Conservation (phyloP, 352 stramenopile genomes). For the Globisporangium perplexum region DNA sequence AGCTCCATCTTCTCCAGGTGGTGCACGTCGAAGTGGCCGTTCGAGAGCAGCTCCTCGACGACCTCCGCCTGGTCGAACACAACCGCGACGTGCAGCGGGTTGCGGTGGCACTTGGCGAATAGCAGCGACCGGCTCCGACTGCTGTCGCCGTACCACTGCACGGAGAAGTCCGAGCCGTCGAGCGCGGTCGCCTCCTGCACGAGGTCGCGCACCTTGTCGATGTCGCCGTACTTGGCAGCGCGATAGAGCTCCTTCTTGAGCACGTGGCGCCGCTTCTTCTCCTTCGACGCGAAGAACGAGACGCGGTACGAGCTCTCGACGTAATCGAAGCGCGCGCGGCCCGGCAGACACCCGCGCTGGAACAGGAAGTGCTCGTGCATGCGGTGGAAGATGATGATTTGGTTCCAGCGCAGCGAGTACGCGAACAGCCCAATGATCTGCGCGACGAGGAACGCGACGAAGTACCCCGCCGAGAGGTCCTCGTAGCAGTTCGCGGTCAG, state of each 20-base stretch:
- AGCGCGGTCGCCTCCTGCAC: constrained; percentile 46
- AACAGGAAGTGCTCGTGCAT: constrained; percentile 77
- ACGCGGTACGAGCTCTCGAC: constrained; percentile 43
- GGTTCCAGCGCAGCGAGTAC: constrained; percentile 66
- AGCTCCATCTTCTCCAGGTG: constrained; percentile 72
- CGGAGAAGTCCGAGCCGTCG: constrained; percentile 54
- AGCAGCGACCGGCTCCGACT: constrained; percentile 16
- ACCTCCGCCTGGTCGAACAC: constrained; percentile 65
- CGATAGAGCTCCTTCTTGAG: constrained; percentile 58
- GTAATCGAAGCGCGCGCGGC: constrained; percentile 59
- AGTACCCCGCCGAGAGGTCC: constrained; percentile 12
- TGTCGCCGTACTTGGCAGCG: constrained; percentile 55
- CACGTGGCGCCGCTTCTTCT: constrained; percentile 27
- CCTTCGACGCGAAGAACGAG: constrained; percentile 34
- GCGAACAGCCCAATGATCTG: constrained; percentile 43
- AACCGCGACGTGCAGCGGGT: constrained; percentile 71
- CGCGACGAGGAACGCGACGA: constrained; percentile 43
- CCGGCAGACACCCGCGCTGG: constrained; percentile 54
- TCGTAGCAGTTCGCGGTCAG: constrained; percentile 33
- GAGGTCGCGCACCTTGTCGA: constrained; percentile 38
- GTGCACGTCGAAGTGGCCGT: constrained; percentile 62
- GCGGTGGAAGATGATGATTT: constrained; percentile 76
- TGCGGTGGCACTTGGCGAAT: constrained; percentile 45
- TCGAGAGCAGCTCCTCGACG: constrained; percentile 53
- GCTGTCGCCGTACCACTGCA: constrained; percentile 49